Conservation (phyloP, 208 protist species). For the Trypanosoma melophagium region DNA sequence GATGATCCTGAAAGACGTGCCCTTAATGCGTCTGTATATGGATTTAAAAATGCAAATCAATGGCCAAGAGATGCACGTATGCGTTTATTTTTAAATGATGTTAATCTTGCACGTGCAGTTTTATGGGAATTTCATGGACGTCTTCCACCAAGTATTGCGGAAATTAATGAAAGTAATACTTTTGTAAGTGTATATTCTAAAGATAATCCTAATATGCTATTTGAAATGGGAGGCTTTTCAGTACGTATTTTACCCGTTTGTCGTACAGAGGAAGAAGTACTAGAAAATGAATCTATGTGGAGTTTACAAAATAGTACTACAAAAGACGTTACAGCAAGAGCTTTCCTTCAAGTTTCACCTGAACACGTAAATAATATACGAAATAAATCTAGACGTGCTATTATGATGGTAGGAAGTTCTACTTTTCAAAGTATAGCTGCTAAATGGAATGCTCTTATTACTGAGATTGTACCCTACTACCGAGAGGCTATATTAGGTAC, state of each 20-base stretch:
- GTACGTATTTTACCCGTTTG: constrained; percentile 92
- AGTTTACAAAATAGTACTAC: constrained; percentile 98
- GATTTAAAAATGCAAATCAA: constrained; percentile 99
- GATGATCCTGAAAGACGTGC: constrained; percentile 95
- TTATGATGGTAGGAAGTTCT: constrained; percentile 99
- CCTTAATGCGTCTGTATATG: constrained; percentile 99
- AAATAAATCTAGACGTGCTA: constrained; percentile 98
- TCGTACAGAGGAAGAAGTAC: constrained; percentile 90
- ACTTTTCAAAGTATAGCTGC: constrained; percentile 99
- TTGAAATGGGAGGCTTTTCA: constrained; percentile 99
- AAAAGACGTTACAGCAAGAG: constrained; percentile 98
- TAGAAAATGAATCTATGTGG: constrained; percentile 99
- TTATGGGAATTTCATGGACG: constrained; percentile 99
- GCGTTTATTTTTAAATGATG: constrained; percentile 99
- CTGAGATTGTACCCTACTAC: constrained; percentile 99
- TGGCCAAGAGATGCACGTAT: constrained; percentile 99
- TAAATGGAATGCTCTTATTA: constrained; percentile 99
- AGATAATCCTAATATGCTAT: constrained; percentile 99
- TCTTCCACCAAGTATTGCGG: constrained; percentile 97
- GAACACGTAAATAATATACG: constrained; percentile 96
- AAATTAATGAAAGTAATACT: constrained; percentile 96
- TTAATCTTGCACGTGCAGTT: constrained; percentile 99
- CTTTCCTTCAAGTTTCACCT: constrained; percentile 98
- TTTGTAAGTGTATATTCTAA: constrained; percentile 99
- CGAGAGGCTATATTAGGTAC: constrained; percentile 98